These are phyloP conservation scores for Torulaspora delbrueckii DNA, from an alignment of 805 yeast species.

Conservation along the genomic window DNA sequence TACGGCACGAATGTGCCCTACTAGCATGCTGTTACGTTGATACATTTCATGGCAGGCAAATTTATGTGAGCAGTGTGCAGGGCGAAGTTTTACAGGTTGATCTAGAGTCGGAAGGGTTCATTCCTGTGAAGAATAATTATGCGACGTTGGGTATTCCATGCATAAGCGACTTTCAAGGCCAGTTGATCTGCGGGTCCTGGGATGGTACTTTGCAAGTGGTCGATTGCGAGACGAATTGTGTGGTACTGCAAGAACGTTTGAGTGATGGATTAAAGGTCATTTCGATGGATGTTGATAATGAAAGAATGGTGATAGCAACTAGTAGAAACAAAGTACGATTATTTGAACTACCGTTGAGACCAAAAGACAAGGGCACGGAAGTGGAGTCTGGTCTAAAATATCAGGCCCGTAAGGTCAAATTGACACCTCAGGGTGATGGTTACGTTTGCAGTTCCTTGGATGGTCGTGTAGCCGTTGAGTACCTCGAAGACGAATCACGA, in stretches of 20 bases:
- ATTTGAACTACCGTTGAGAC: constrained; percentile 16
- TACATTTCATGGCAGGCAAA: constrained; percentile 16
- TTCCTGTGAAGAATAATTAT: constrained; percentile 22
- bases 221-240: constrained; percentile 38
- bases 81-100: constrained; percentile 53
- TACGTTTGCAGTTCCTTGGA: constrained; percentile 72
- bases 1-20: constrained; percentile 7
- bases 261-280: constrained; percentile 34
- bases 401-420: constrained; percentile 54
- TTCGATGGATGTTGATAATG: constrained; percentile 52
- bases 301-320: constrained; percentile 49
- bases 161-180: constrained; percentile 27
- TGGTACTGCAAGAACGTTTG: constrained; percentile 7
- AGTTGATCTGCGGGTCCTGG: constrained; percentile 54
- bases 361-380: constrained; percentile 4
- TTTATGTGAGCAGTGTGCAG: constrained; percentile 48
- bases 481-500: constrained; percentile 43
- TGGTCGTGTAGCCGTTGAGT: constrained; percentile 75
- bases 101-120: constrained; percentile 40
- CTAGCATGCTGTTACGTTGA: constrained; percentile 27
- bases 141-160: constrained; percentile 42
- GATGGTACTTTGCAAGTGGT: constrained; percentile 47
- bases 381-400: constrained; percentile 59
- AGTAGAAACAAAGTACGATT: constrained; percentile 44
- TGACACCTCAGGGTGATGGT: constrained; percentile 51